Conservation (phyloP, 345 rosid genomes). For the Ceriops tagal region DNA sequence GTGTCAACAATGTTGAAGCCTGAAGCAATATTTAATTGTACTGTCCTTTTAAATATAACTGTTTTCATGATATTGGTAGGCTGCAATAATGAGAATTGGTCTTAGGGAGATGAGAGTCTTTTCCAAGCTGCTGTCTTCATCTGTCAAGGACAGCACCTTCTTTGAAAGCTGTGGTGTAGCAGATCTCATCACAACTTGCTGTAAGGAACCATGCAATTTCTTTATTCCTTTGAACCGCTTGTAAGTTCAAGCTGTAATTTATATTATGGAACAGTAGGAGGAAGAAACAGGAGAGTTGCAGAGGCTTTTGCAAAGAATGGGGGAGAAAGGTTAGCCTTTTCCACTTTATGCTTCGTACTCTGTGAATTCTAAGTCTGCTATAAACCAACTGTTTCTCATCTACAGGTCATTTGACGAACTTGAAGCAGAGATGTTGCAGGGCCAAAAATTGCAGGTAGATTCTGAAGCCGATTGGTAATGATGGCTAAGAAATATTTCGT, state of each 20-base stretch:
- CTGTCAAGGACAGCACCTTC: constrained; percentile 82
- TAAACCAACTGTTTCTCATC: constrained; percentile 12
- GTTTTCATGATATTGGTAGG: constrained; percentile 38
- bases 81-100: constrained; percentile 97
- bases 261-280: constrained; percentile 54
- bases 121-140: constrained; percentile 74
- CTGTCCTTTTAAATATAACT: constrained; percentile 1
- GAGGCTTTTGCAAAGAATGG: constrained; percentile 81
- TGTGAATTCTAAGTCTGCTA: background rate
- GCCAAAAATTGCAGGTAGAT: constrained; percentile 90
- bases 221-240: background rate
- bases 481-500: too few species aligned
- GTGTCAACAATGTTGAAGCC: constrained; percentile 1
- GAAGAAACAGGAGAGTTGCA: constrained; percentile 87
- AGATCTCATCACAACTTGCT: constrained; percentile 87
- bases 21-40: background rate
- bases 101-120: constrained; percentile 88
- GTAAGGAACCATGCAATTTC: constrained; percentile 44
- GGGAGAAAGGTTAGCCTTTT: constrained; percentile 62
- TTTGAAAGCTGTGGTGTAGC: constrained; percentile 98
- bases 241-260: constrained; percentile 2
- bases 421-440: constrained; percentile 90
- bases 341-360: background rate
- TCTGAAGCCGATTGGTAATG: background rate
- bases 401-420: constrained; percentile 93